Evolutionary conservation across 1,284 basidiomycete genomes (phyloP), one percentile per base, ranked within the genome.

Genomic region (Sparassis latifolia): DNA sequence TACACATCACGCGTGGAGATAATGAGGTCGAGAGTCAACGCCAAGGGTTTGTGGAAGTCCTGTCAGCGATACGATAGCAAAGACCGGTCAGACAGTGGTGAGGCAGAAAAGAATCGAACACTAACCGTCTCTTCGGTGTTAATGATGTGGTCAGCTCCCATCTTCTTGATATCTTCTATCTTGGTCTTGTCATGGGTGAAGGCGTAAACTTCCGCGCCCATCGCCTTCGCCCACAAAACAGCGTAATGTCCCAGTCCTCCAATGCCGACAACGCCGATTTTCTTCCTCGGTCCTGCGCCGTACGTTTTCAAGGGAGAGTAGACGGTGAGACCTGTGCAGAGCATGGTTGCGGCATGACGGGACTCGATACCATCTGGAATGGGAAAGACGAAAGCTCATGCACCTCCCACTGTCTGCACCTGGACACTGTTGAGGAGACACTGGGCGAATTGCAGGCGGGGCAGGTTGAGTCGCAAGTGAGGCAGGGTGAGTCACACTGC

Each of bases 361-460:
- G 77, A 74, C 38, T 73, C 66, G 49, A 89, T 66, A 9, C 60
- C 71, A 3, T 85, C 77, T 0, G 86, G 86, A 47, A 90, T 78
- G 10, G 77, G 75, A 68, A 88, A 86, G 42, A 85, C 83, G 61
- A 84, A 89, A 54, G 77, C 59, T 86, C 74, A 57, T 86, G n/a
- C n/a, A n/a, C n/a, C n/a, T n/a, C n/a, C n/a, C n/a, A n/a, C n/a
- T n/a, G n/a, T n/a, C n/a, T n/a, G n/a, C n/a, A n/a, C n/a, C n/a
- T n/a, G n/a, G n/a, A n/a, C n/a, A n/a, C n/a, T n/a, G n/a, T n/a
- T n/a, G n/a, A n/a, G n/a, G n/a, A n/a, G n/a, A n/a, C n/a, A n/a
- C n/a, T n/a, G n/a, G n/a, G n/a, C n/a, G n/a, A n/a, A n/a, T n/a
- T n/a, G n/a, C n/a, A n/a, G n/a, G n/a, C n/a, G n/a, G n/a, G n/a